A percentile compares a stretch with the other conserved stretches of the same genome.
Conservation (phyloP, 371 early-diverging fungal genomes). For the Spraguea lophii region DNA sequence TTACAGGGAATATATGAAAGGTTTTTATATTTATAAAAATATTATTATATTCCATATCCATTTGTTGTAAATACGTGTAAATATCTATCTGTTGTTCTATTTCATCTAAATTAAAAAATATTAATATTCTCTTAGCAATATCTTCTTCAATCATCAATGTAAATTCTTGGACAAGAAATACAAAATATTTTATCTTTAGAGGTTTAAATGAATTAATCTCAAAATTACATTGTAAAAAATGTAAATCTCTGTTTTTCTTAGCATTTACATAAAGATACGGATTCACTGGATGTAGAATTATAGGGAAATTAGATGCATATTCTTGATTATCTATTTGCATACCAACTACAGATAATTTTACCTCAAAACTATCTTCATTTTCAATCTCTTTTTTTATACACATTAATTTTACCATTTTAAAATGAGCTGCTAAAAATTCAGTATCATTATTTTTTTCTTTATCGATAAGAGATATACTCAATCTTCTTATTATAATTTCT, state of each 20-base stretch:
- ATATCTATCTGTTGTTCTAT: neutral
- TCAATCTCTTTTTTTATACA: neutral
- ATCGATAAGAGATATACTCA: no score
- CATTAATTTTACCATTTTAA: neutral
- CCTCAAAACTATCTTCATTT: neutral
- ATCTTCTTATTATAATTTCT: no score
- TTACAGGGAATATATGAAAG: neutral
- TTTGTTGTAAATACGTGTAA: no score
- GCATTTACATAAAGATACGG: neutral
- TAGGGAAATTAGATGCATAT: neutral
- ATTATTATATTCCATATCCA: no score
- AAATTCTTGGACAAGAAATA: neutral
- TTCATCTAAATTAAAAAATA: neutral
- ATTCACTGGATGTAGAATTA: neutral
- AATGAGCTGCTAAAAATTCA: no score
- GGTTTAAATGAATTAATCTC: neutral
- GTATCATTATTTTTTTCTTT: no score
- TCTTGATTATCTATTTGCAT: neutral
- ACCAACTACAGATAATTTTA: neutral
- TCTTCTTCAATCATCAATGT: neutral
- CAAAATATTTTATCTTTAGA: neutral
- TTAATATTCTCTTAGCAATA: neutral
- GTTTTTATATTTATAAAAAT: neutral
- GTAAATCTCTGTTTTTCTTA: neutral
- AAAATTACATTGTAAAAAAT: neutral